These are phyloP conservation scores for Ceratobasidium sp. DNA, from an alignment of 1,284 basidiomycete genomes.

Conservation along the genomic window DNA sequence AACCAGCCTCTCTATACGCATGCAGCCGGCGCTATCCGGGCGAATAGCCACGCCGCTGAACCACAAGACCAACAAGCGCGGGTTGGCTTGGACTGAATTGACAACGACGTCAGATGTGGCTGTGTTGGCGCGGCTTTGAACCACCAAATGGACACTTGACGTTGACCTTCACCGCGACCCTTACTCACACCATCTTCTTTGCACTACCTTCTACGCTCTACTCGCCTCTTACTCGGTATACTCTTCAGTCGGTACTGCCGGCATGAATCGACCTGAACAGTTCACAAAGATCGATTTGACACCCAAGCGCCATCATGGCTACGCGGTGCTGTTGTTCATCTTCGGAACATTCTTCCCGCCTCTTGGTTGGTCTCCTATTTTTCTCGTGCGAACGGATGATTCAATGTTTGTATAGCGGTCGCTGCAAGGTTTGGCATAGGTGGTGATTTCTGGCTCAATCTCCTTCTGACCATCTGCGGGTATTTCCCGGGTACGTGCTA, in stretches of 20 bases:
- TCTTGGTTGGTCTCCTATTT: slow-evolving; percentile 68
- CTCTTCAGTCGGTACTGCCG: slow-evolving; percentile 6
- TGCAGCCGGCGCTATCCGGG: neutral
- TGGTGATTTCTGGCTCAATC: slow-evolving; percentile 91
- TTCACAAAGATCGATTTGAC: slow-evolving; percentile 70
- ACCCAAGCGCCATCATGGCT: slow-evolving; percentile 82
- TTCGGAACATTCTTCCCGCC: slow-evolving; percentile 87
- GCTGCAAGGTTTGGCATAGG: slow-evolving; percentile 95
- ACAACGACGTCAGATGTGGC: neutral
- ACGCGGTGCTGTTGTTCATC: slow-evolving; percentile 82
- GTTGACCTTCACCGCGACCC: slow-evolving; percentile 5
- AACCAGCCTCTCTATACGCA: too few relatives aligned
- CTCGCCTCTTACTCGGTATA: neutral
- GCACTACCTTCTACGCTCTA: too few relatives aligned
- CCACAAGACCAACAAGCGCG: neutral
- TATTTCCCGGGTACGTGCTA: slow-evolving; percentile 80
- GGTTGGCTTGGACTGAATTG: slow-evolving; percentile 6
- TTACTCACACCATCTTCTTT: neutral
- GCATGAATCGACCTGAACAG: slow-evolving; percentile 44
- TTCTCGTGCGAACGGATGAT: neutral
- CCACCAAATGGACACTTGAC: slow-evolving; percentile 13
- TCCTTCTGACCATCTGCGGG: slow-evolving; percentile 88
- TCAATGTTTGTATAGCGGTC: slow-evolving; percentile 71
- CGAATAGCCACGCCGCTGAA: neutral
- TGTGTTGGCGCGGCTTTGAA: neutral